Conservation (phyloP, 2,329 filamentous ascomycete genomes). For the Pseudogymnoascus destructans region DNA sequence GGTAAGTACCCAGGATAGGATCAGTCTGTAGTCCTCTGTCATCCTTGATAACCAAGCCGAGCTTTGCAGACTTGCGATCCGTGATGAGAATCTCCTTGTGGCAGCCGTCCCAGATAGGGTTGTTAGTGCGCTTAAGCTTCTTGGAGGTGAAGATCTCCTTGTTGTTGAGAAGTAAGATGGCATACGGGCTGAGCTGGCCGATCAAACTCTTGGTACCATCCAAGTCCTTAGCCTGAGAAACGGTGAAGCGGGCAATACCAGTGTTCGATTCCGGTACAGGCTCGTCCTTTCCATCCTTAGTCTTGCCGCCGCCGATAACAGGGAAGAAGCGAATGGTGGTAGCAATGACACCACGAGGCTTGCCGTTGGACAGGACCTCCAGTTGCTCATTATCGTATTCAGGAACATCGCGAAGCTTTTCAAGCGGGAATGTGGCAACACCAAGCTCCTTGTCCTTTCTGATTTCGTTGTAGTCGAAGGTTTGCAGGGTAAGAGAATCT, state of each 20-base stretch:
- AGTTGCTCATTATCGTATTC: conserved; percentile 76
- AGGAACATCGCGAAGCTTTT: conserved; percentile 62
- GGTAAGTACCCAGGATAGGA: conserved; percentile 78
- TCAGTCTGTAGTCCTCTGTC: conserved; percentile 77
- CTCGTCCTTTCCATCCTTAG: conserved; percentile 63
- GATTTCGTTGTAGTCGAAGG: conserved; percentile 91
- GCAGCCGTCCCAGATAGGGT: conserved; percentile 88
- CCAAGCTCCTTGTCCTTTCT: conserved; percentile 95
- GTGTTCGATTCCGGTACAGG: conserved; percentile 82
- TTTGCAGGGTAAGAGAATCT: conserved; percentile 69
- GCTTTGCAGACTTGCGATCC: conserved; percentile 76
- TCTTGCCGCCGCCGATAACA: conserved; percentile 59
- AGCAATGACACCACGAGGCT: conserved; percentile 65
- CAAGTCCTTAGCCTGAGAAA: conserved; percentile 93
- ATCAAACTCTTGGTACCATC: conserved; percentile 87
- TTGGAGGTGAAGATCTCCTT: conserved; percentile 82
- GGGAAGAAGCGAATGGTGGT: conserved; percentile 92
- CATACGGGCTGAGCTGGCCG: conserved; percentile 84
- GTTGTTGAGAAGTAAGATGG: conserved; percentile 74
- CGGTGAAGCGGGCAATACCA: conserved; percentile 82
- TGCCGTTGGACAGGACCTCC: conserved; percentile 74
- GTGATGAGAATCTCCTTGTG: conserved; percentile 92
- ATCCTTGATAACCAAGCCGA: conserved; percentile 90
- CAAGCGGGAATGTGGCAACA: conserved; percentile 70
- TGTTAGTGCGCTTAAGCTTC: conserved; percentile 93